These are phyloP conservation scores for Beauveria asiatica DNA, from an alignment of 2,329 filamentous ascomycete species.

Conservation along the genomic window DNA sequence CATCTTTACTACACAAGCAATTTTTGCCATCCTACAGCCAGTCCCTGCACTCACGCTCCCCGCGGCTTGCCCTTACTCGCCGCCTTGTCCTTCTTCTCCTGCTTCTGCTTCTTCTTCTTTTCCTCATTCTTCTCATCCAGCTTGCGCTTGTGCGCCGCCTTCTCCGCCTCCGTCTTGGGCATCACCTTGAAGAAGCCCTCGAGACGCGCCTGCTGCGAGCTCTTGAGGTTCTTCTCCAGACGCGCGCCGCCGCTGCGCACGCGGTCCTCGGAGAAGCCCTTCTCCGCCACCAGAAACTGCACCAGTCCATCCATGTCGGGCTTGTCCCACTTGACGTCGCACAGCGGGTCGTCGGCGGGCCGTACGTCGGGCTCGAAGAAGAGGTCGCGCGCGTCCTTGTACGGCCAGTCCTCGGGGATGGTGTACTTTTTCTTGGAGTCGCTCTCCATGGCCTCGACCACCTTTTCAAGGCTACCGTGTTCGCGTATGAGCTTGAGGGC, in stretches of 20 bases:
- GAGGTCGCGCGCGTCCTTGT: slow-evolving; percentile 78
- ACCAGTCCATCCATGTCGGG: slow-evolving; percentile 87
- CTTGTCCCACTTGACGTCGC: slow-evolving; percentile 96
- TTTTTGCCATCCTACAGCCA: background rate
- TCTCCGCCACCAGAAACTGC: slow-evolving; percentile 83
- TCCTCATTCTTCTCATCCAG: slow-evolving; percentile 85
- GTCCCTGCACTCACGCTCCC: slow-evolving; percentile 32
- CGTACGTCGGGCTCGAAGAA: slow-evolving; percentile 90
- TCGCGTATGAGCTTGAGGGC: slow-evolving; percentile 92
- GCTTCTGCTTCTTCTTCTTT: slow-evolving; percentile 92
- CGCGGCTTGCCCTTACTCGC: slow-evolving; percentile 81
- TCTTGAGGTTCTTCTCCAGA: slow-evolving; percentile 85
- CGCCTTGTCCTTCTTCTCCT: slow-evolving; percentile 92
- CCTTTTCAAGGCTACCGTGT: slow-evolving; percentile 76
- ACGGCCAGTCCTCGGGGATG: slow-evolving; percentile 96
- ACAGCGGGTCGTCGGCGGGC: slow-evolving; percentile 71
- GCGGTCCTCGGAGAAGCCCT: slow-evolving; percentile 93
- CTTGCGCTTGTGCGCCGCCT: slow-evolving; percentile 82
- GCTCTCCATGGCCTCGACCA: slow-evolving; percentile 71
- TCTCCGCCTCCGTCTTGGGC: slow-evolving; percentile 79
- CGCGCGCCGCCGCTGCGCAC: slow-evolving; percentile 71
- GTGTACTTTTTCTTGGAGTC: slow-evolving; percentile 72
- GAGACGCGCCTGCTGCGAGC: slow-evolving; percentile 78
- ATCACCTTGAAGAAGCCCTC: slow-evolving; percentile 96
- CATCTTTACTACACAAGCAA: background rate